Conservation (phyloP, 106 monocot genomes). For the Dendrobium chrysotoxum region DNA sequence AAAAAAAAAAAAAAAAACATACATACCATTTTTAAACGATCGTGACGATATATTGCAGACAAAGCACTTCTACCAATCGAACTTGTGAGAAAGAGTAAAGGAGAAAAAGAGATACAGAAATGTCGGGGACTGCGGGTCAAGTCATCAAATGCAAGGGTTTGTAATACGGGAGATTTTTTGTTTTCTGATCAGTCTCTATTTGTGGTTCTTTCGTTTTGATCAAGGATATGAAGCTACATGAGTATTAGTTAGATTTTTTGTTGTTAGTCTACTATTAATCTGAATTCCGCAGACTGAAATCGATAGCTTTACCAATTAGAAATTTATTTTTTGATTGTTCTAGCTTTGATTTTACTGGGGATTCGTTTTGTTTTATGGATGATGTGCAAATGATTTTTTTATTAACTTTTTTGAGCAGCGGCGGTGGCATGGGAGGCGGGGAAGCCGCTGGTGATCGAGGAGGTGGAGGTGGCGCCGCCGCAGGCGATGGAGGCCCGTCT, state of each 20-base stretch:
- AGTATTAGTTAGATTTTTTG: background rate
- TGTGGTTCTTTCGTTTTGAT: no score
- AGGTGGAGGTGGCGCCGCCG: constrained; percentile 78
- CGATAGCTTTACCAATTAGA: background rate
- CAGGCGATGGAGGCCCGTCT: constrained; percentile 62
- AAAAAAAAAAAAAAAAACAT: no score
- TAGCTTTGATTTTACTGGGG: background rate
- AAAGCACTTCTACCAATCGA: background rate
- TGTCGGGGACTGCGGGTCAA: constrained; percentile 48
- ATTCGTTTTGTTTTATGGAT: background rate
- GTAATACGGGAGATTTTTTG: background rate
- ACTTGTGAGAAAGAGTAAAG: background rate
- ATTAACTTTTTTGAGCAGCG: constrained; percentile 27
- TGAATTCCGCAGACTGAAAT: background rate
- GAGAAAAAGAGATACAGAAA: constrained; percentile 11
- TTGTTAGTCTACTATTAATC: background rate
- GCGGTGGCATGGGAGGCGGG: constrained; percentile 82
- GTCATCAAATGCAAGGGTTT: constrained; percentile 63
- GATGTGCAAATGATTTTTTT: background rate
- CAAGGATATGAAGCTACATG: no score
- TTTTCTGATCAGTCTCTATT: background rate
- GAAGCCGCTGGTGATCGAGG: constrained; percentile 68
- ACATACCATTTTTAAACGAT: no score
- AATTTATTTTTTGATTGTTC: background rate
- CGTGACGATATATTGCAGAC: no score